Evolutionary conservation across 164 flowering plant genomes (phyloP).

Genomic region (Magnolia changhungtana): DNA sequence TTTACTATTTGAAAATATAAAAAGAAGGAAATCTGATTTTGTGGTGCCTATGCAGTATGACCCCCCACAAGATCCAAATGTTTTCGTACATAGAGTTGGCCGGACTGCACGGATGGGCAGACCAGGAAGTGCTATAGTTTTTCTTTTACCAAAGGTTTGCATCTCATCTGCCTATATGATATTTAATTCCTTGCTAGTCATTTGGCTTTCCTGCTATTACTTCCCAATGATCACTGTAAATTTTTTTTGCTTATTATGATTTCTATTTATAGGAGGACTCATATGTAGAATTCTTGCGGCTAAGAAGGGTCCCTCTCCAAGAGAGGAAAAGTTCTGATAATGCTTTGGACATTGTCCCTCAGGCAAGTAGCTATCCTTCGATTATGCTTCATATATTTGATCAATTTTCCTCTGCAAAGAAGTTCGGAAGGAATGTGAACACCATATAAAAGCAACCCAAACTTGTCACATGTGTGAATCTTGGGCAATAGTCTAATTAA

Average conservation of each 20-base stretch:
- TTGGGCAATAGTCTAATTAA: no score
- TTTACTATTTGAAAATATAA: background rate
- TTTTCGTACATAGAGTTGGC: constrained; percentile 91
- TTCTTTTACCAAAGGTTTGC: constrained; percentile 77
- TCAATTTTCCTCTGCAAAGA: no score
- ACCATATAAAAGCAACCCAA: no score
- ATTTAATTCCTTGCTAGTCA: background rate
- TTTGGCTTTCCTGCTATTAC: background rate
- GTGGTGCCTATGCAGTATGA: constrained; percentile 70
- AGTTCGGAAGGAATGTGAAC: no score
- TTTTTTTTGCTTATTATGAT: background rate
- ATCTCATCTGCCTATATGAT: background rate
- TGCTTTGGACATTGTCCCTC: constrained; percentile 61
- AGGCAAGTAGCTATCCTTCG: constrained; percentile 19
- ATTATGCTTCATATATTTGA: no score
- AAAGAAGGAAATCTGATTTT: background rate
- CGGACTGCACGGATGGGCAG: constrained; percentile 94
- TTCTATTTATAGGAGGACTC: constrained; percentile 67
- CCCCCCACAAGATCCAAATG: constrained; percentile 93
- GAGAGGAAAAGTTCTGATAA: constrained; percentile 52
- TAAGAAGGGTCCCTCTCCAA: constrained; percentile 72
- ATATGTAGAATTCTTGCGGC: constrained; percentile 73
- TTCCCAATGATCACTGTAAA: background rate
- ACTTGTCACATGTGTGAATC: no score
- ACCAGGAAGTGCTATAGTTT: constrained; percentile 75